Conservation (phyloP, 371 early-diverging fungal genomes). For the Rhizopus arrhizus region DNA sequence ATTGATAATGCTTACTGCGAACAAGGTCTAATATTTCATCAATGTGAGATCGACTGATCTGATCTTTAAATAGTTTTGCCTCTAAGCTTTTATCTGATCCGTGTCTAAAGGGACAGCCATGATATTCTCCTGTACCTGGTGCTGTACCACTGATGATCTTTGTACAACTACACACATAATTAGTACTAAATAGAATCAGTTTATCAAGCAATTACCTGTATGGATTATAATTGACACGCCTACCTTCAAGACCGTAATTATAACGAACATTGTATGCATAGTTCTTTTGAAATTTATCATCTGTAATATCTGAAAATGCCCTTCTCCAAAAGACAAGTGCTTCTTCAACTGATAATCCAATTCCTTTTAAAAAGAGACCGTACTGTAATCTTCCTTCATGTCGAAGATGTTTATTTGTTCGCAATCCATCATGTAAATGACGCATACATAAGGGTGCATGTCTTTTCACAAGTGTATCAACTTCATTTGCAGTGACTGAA, state of each 20-base stretch:
- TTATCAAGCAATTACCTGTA: conserved; percentile 63
- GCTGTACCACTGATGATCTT: conserved; percentile 83
- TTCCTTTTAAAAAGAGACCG: conserved; percentile 93
- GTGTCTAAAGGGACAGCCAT: conserved; percentile 97
- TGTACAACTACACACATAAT: conserved; percentile 61
- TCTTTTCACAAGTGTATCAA: conserved; percentile 56
- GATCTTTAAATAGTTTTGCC: conserved; percentile 50
- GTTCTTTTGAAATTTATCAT: conserved; percentile 88
- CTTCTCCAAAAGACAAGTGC: conserved; percentile 91
- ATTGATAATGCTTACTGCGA: conserved; percentile 80
- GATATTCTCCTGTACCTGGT: conserved; percentile 84
- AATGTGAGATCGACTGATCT: conserved; percentile 55
- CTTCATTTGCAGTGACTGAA: conserved; percentile 62
- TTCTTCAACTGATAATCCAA: conserved; percentile 90
- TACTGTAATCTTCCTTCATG: conserved; percentile 92
- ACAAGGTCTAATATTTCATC: conserved; percentile 73
- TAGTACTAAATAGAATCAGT: neutral
- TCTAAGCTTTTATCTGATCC: conserved; percentile 67
- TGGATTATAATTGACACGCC: conserved; percentile 88
- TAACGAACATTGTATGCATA: conserved; percentile 97
- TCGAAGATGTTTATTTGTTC: conserved; percentile 78
- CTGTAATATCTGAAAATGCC: conserved; percentile 75
- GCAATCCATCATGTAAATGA: conserved; percentile 71
- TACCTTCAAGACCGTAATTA: conserved; percentile 98
- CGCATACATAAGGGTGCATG: conserved; percentile 96